These are phyloP conservation scores for Rosellinia necatrix DNA, from an alignment of 2,329 filamentous ascomycete genomes.

Conservation along the genomic window DNA sequence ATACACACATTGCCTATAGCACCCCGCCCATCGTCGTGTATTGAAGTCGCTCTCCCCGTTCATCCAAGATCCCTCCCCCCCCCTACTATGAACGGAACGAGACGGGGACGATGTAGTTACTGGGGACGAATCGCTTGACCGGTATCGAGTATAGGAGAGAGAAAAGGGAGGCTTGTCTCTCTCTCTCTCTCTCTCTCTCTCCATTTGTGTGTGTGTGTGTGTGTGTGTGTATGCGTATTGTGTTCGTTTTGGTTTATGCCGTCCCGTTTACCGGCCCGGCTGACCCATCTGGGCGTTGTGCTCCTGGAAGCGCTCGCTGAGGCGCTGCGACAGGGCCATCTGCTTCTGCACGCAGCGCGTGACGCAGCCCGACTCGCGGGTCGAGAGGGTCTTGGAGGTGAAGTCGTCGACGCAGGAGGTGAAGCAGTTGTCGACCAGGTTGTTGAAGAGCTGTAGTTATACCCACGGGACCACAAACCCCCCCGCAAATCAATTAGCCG, in stretches of 20 bases:
- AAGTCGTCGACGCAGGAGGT: conserved; percentile 97
- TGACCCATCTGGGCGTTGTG: conserved; percentile 65
- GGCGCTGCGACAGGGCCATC: conserved; percentile 86
- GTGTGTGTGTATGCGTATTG: neutral
- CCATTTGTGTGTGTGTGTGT: neutral
- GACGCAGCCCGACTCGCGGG: conserved; percentile 88
- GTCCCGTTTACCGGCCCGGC: conserved; percentile 55
- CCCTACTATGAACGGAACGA: no score
- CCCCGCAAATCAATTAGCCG: conserved; percentile 10
- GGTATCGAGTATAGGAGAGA: no score
- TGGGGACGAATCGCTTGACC: no score
- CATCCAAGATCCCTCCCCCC: no score
- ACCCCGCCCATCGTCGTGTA: no score
- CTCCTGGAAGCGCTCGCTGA: conserved; percentile 87
- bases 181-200: no score
- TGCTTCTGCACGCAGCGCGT: conserved; percentile 96
- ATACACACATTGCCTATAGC: no score
- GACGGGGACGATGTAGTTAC: no score
- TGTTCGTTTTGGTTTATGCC: no score
- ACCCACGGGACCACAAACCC: neutral
- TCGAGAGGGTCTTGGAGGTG: conserved; percentile 90
- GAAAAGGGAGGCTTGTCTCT: no score
- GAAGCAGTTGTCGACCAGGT: conserved; percentile 88
- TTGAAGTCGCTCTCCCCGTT: no score
- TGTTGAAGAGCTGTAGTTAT: conserved; percentile 59